A percentile compares a stretch with the other conserved stretches of the same genome.
Evolutionary conservation across 2,329 filamentous ascomycete species (phyloP).

Genomic region (Penicillium italicum): DNA sequence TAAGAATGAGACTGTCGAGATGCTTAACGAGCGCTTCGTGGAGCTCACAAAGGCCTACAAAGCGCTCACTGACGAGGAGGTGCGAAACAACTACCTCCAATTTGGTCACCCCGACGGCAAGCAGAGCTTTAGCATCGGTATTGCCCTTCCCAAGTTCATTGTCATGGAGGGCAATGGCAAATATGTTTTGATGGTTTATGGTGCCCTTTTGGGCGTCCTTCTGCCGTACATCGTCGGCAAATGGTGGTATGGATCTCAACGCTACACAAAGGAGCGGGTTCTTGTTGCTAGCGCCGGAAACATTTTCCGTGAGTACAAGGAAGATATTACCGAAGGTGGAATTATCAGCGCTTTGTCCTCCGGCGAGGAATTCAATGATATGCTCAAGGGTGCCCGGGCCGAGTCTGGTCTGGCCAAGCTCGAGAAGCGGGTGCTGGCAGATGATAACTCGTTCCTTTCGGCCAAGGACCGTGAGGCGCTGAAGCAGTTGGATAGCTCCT

Average conservation of each 20-base stretch:
- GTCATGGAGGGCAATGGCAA: conserved; percentile 92
- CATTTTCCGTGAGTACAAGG: conserved; percentile 88
- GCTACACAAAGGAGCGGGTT: conserved; percentile 88
- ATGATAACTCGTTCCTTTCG: conserved; percentile 58
- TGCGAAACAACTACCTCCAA: conserved; percentile 94
- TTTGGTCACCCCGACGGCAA: conserved; percentile 97
- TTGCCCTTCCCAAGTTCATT: conserved; percentile 89
- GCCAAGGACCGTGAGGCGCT: conserved; percentile 73
- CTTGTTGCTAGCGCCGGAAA: conserved; percentile 91
- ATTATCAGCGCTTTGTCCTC: conserved; percentile 77
- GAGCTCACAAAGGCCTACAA: conserved; percentile 98
- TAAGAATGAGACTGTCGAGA: conserved; percentile 85
- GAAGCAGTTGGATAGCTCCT: conserved; percentile 73
- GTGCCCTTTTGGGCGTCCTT: conserved; percentile 78
- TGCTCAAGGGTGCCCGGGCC: conserved; percentile 72
- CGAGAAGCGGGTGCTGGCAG: conserved; percentile 72
- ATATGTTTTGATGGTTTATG: conserved; percentile 89
- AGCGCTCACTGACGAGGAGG: conserved; percentile 91
- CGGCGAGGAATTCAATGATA: conserved; percentile 77
- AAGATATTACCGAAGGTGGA: conserved; percentile 73
- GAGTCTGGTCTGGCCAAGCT: conserved; percentile 78
- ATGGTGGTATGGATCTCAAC: conserved; percentile 98
- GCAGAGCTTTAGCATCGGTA: conserved; percentile 96
- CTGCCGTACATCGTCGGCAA: conserved; percentile 90
- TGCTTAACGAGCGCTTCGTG: conserved; percentile 82